phyloP scores from a whole-genome alignment of 345 rosid species.

The Reutealis trisperma region DNA sequence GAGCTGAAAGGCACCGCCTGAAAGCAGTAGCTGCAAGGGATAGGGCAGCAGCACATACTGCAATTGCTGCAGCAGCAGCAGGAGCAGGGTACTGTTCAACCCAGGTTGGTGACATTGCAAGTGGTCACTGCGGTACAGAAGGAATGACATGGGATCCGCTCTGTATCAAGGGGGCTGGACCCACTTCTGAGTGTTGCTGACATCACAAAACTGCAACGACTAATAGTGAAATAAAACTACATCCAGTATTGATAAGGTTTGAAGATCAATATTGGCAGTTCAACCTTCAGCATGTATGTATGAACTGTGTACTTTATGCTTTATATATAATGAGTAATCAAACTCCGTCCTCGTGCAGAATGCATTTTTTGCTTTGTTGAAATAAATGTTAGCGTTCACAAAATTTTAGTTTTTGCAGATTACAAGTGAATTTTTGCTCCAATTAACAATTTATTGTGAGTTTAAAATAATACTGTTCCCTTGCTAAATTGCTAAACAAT shows the following conservation, averaged over 20 bases:
- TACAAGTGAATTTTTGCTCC: too few species aligned
- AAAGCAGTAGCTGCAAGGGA: slow-evolving; percentile 39
- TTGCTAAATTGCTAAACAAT: too few species aligned
- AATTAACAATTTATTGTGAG: too few species aligned
- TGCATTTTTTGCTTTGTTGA: neutral
- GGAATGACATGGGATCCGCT: slow-evolving; percentile 29
- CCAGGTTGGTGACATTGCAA: slow-evolving; percentile 24
- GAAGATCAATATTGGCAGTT: neutral
- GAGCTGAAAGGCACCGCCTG: slow-evolving; percentile 78
- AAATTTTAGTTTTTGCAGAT: neutral
- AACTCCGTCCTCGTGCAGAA: neutral
- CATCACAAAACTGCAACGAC: neutral
- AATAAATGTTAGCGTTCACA: neutral
- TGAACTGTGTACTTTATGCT: neutral
- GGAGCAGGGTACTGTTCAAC: slow-evolving; percentile 25
- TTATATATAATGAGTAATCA: neutral
- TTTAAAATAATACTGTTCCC: too few species aligned
- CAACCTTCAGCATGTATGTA: neutral
- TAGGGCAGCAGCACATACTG: slow-evolving; percentile 26
- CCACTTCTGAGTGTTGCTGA: slow-evolving; percentile 23
- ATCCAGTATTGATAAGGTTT: neutral
- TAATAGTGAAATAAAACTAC: neutral
- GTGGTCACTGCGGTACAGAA: slow-evolving; percentile 38
- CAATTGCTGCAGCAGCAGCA: slow-evolving; percentile 25
- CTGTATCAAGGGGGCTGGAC: slow-evolving; percentile 5